Evolutionary conservation across 1,284 basidiomycete genomes (phyloP).

Genomic region (Ganoderma lingzhi): DNA sequence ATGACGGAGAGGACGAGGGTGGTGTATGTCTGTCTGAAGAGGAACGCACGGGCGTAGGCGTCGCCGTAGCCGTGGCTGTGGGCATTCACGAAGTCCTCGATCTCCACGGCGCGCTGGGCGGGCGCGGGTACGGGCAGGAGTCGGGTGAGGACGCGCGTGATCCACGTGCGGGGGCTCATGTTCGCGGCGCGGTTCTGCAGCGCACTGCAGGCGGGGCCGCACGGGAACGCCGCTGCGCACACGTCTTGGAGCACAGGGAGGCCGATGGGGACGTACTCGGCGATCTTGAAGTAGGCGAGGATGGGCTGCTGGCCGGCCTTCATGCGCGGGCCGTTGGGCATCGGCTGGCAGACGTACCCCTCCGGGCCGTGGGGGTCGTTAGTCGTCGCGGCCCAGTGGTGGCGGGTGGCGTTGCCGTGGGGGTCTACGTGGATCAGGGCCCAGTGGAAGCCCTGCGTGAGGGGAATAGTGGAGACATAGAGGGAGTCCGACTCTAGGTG

Average conservation of each 20-base stretch:
- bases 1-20: conserved; percentile 17
- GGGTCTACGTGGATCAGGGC: conserved; percentile 32
- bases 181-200: conserved; percentile 31
- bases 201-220: conserved; percentile 23
- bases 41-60: conserved; percentile 18
- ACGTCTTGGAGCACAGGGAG: conserved; percentile 20
- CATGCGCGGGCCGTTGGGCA: conserved; percentile 27
- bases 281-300: conserved; percentile 34
- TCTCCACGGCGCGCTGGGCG: conserved; percentile 23
- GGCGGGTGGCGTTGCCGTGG: conserved; percentile 31
- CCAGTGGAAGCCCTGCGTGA: conserved; percentile 35
- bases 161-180: conserved; percentile 35
- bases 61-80: conserved; percentile 24
- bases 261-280: conserved; percentile 24
- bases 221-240: conserved; percentile 28
- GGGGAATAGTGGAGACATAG: conserved; percentile 32
- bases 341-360: conserved; percentile 31
- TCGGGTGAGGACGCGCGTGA: conserved; percentile 27
- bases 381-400: conserved; percentile 35
- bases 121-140: conserved; percentile 18
- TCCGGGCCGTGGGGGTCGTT: conserved; percentile 28
- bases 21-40: conserved; percentile 16
- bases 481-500: conserved; percentile 22
- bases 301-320: conserved; percentile 28
- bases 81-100: conserved; percentile 28